phyloP scores from a whole-genome alignment of 1,284 basidiomycete genomes.

The Porodaedalea pini region DNA sequence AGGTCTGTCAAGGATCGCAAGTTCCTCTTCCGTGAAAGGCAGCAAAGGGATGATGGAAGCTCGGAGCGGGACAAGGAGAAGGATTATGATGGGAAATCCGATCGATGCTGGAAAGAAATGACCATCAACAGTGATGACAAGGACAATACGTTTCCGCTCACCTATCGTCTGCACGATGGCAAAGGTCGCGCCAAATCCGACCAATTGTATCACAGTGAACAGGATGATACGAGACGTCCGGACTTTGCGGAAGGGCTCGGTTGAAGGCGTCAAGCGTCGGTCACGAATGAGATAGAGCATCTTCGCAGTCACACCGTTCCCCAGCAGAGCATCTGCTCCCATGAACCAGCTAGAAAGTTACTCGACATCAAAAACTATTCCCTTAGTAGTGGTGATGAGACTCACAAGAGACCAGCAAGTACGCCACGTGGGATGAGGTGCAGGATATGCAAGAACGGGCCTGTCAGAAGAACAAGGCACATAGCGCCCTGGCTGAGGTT shows the following conservation, averaged over 20 bases:
- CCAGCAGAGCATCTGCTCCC: slow-evolving; percentile 79
- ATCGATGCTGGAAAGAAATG: slow-evolving; percentile 62
- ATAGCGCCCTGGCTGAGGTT: slow-evolving; percentile 83
- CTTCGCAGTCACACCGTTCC: slow-evolving; percentile 83
- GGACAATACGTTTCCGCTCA: slow-evolving; percentile 32
- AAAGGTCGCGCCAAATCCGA: slow-evolving; percentile 88
- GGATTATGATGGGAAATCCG: slow-evolving; percentile 89
- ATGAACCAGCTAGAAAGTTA: slow-evolving; percentile 78
- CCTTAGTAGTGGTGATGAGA: slow-evolving; percentile 30
- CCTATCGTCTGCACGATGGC: slow-evolving; percentile 91
- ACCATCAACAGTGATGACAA: not conserved
- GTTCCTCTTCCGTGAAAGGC: slow-evolving; percentile 78
- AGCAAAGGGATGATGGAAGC: slow-evolving; percentile 70
- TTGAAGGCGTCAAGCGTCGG: slow-evolving; percentile 51
- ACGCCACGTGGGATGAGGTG: slow-evolving; percentile 75
- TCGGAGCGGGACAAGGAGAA: slow-evolving; percentile 82
- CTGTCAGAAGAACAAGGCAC: slow-evolving; percentile 76
- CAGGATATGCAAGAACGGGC: slow-evolving; percentile 79
- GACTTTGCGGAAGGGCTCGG: slow-evolving; percentile 73
- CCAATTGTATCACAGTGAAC: slow-evolving; percentile 77
- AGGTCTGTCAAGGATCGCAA: slow-evolving; percentile 83
- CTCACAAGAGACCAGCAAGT: slow-evolving; percentile 71
- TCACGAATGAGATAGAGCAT: slow-evolving; percentile 83
- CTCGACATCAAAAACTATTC: slow-evolving; percentile 73
- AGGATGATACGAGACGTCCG: slow-evolving; percentile 74